Evolutionary conservation across 805 yeast species (phyloP).

Genomic region (Komagataella kurtzmanii): DNA sequence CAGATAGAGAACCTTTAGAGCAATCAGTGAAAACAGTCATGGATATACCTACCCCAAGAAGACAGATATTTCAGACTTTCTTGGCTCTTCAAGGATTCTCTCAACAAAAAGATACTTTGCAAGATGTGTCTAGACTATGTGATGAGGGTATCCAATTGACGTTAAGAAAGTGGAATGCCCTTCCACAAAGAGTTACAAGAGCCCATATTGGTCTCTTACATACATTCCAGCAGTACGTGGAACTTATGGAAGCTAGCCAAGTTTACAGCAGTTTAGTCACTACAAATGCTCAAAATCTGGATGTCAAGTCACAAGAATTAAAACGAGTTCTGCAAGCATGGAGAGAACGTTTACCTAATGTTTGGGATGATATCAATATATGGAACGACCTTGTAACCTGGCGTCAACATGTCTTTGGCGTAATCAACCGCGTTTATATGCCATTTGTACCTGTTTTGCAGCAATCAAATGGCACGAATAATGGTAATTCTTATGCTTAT

Average conservation of each 20-base stretch:
- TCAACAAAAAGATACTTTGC: constrained; percentile 76
- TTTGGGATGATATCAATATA: constrained; percentile 94
- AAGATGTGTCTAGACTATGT: constrained; percentile 72
- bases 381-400: constrained; percentile 98
- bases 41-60: constrained; percentile 97
- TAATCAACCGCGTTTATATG: constrained; percentile 85
- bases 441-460: constrained; percentile 84
- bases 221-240: constrained; percentile 94
- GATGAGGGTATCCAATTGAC: constrained; percentile 96
- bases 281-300: constrained; percentile 86
- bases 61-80: constrained; percentile 93
- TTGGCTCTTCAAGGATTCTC: constrained; percentile 87
- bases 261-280: constrained; percentile 78
- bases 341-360: constrained; percentile 93
- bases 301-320: constrained; percentile 84
- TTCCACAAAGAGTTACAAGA: constrained; percentile 61
- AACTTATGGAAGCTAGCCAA: constrained; percentile 93
- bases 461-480: constrained; percentile 35
- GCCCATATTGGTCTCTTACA: constrained; percentile 88
- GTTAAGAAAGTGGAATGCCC: constrained; percentile 81
- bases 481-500: constrained; percentile 86
- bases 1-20: constrained; percentile 88
- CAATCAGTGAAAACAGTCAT: constrained; percentile 90
- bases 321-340: constrained; percentile 93
- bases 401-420: constrained; percentile 97